Base-by-base conservation (phyloP, 2,329 filamentous ascomycete genomes). In the Trichoderma sp. region DNA sequence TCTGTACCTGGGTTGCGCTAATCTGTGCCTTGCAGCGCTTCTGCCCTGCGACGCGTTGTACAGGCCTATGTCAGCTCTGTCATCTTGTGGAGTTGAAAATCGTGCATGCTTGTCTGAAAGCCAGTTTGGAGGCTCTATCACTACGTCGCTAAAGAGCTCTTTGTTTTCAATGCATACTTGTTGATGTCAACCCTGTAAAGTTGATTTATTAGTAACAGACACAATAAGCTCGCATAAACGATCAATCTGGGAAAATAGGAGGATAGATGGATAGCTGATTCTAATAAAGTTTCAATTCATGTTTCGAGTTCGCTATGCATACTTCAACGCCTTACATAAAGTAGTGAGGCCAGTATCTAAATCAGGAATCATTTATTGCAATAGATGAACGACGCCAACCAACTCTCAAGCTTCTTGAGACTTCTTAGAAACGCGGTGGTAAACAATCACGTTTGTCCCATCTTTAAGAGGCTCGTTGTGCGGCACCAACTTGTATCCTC, bases 371-470 rank as follows among this genome's bases (percentile, higher is more conserved):
- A 53, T 18, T 11, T 16, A 11, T 63, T 35, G 33, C 60, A 33
- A 56, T 67, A 31, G 9, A 18, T 60, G 3, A 31, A 9, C 18
- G 11, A 60, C 24, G 27, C 24, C 9, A 16, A 31, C 7, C 27
- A 60, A 31, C n/a, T 14, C 45, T 56, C 56, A 60, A 27, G 35
- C 21, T 3, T 24, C 7, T 24, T 16, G 24, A 18, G 14, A 71
- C 35, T 77, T 76, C 16, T 53, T 77, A 5, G 77, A 33, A 27
- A 76, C 74, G 4, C 78, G 78, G 16, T 75, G 78, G 31, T 79
- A 79, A 3, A 79, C 78, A 56, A 79, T 35, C 0, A 79, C 78
- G 14, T 78, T 79, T 38, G 78, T 79, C 5, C 78, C 78, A 64
- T 79, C 78, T 2, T 29, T 29, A 71, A 79, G 38, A 16, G 78